Evolutionary conservation across 192 early-diverging fungal species (phyloP), one percentile per base, ranked within the genome.

Genomic region (Coemansia sp.): DNA sequence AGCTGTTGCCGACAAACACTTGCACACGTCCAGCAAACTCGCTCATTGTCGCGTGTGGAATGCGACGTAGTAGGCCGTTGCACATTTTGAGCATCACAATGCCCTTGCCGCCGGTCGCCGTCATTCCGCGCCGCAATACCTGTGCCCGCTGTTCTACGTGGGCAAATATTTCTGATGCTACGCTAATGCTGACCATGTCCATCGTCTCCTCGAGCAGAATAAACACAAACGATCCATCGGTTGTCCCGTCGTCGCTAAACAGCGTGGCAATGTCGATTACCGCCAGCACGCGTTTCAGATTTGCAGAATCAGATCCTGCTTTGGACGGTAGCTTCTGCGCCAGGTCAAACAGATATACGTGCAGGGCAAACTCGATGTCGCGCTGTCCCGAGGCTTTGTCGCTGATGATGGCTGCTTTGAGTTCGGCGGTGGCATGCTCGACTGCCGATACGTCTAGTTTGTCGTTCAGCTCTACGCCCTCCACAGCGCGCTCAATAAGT

Each of bases 1-100:
- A 94, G 16, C 88, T 87, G 59, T 87, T 92, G 11, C 94, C 88
- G 2, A 98, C 84, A 65, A 94, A 92, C 55, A 95, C 84, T 53
- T 94, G 76, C 25, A 98, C 91, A n/a, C 94, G 88, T 1, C 96
- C 94, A 59, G 89, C 89, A 61, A 89, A 88, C 35, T 85, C 87
- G 17, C 87, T 91, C 77, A 93, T 87, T 39, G 86, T 88, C 3
- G 90, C 85, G 51, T 92, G 91, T 2, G 94, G 93, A n/a, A 94
- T 81, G 59, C 96, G 85, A 6, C 93, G 84, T 6, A 98, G 77
- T n/a, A 97, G 71, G 21, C 91, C 90, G 70, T 97, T 97, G 76
- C 93, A 97, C 54, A 93, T 73, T 56, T 91, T 76, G 39, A 98
- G 84, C 38, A 98, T 71, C 3, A 90, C 82, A 4, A 94, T 74